Evolutionary conservation across 352 stramenopile genomes (phyloP).

Genomic region (Pythium aphanidermatum): DNA sequence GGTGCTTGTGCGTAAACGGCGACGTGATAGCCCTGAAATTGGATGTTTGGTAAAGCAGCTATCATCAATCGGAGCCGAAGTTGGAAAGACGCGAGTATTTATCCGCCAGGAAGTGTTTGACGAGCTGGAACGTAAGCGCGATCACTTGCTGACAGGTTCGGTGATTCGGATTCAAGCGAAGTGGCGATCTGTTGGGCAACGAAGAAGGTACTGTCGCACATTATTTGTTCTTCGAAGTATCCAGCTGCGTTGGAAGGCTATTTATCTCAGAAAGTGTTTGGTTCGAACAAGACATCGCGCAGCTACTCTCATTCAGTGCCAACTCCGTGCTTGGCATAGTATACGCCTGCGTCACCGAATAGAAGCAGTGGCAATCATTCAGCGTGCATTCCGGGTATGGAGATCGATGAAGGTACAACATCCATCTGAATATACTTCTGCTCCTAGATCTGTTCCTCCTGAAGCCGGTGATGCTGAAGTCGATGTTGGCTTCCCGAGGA

Average conservation of each 20-base stretch:
- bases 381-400: constrained; percentile 6
- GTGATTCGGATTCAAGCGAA: constrained; percentile 39
- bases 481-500: no score
- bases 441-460: no score
- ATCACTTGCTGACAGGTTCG: constrained; percentile 23
- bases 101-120: constrained; percentile 59
- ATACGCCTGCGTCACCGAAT: background rate
- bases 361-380: constrained; percentile 8
- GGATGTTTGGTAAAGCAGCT: constrained; percentile 28
- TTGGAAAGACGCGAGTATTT: constrained; percentile 70
- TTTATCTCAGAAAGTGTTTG: constrained; percentile 35
- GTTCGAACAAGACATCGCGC: constrained; percentile 26
- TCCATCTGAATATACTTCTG: no score
- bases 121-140: constrained; percentile 43
- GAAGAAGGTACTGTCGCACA: constrained; percentile 24
- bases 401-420: no score
- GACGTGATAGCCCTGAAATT: constrained; percentile 27
- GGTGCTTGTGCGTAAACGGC: constrained; percentile 18
- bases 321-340: constrained; percentile 27
- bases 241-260: constrained; percentile 51
- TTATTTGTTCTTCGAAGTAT: constrained; percentile 33
- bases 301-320: constrained; percentile 29
- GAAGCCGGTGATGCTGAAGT: no score
- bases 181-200: constrained; percentile 34
- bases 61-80: constrained; percentile 37